Conservation (phyloP, 306 rosid genomes). For the barrel medic (Medicago truncatula) region MtrunA17r5.0-ANR NC_053048.1:55605501-55606000, state of each 20-base stretch:
- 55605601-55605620: too few species aligned
- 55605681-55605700: neutral
- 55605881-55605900: neutral
- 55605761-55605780: constrained; percentile 17
- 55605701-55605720: neutral
- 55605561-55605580: neutral
- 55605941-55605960: constrained; percentile 29
- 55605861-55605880: constrained; percentile 31
- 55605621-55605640: too few species aligned
- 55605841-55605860: constrained; percentile 11
- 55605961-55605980: constrained; percentile 31
- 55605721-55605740: neutral
- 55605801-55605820: constrained; percentile 42
- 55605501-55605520: neutral
- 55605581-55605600: neutral
- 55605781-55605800: constrained; percentile 10
- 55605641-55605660: too few species aligned
- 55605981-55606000: constrained; percentile 54
- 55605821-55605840: constrained; percentile 11
- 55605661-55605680: neutral
- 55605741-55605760: constrained; percentile 23
- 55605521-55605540: neutral
- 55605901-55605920: constrained; percentile 17
- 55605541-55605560: neutral
- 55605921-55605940: constrained; percentile 1